Base-by-base conservation (phyloP, 352 stramenopile species). In the Aphanomyces invadans region DNA sequence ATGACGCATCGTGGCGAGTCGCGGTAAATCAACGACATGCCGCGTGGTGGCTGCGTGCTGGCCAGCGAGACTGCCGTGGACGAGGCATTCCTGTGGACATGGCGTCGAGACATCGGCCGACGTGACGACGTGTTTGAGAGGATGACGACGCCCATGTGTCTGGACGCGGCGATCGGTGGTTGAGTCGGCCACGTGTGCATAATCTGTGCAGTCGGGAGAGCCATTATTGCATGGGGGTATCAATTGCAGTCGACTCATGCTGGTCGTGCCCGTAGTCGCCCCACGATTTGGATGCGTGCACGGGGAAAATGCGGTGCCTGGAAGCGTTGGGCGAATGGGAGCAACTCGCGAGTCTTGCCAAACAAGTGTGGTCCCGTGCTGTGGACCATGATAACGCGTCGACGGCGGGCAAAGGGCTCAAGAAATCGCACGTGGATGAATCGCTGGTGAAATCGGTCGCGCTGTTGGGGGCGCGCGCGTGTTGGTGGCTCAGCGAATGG, bases 291-390 rank as follows among this genome's bases (percentile, higher is more conserved):
- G 87, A 97, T 69, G 84, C 97, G 42, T 95, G 95, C 56, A 86
- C 99, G 12, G 97, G 97, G 39, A 98, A 96, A 61, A 98, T 99
- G 86, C 80, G 96, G 48, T 99, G 97, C 70, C 84, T 99, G 12
- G 95, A 98, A 72, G 95, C 96, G 1, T 76, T 98, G 31, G 96
- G 97, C 4, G 87, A 98, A 32, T 99, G 96, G 95, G 80, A 97
- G 62, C 81, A 96, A 52, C 81, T 98, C 2, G 75, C 97, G 23
- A 77, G 85, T n/a, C 73, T 98, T 28, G 92, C 91, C 11, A 42
- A 74, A n/a, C 66, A 85, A n/a, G 86, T 86, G 2, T 88, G 76
- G 77, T 71, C 68, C 52, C 48, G 60, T 31, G 74, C 73, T 71
- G 71, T 4, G 46, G 69, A 23, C 45, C 53, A 15, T 23, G 46